Evolutionary conservation across 2,329 filamentous ascomycete species (phyloP).

Genomic region (Cercospora beticola): DNA sequence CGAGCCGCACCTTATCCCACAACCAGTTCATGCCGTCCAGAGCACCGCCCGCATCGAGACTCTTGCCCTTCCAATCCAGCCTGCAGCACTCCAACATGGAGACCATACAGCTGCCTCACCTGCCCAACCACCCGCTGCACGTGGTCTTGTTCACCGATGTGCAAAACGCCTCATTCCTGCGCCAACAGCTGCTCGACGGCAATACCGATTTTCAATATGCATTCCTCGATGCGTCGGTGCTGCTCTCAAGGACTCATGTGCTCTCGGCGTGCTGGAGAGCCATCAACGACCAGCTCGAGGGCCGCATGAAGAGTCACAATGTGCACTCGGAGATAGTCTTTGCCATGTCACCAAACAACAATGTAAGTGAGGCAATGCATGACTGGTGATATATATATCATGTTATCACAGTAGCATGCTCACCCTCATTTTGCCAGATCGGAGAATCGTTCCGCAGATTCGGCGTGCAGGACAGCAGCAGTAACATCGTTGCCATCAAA

Average conservation of each 20-base stretch:
- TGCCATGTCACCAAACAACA: constrained; percentile 76
- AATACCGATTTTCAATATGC: constrained; percentile 90
- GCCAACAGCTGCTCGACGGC: constrained; percentile 78
- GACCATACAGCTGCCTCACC: constrained; percentile 70
- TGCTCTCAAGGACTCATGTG: constrained; percentile 70
- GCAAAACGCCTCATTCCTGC: constrained; percentile 73
- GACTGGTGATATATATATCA: background rate
- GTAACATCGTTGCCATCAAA: constrained; percentile 76
- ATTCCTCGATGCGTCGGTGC: constrained; percentile 79
- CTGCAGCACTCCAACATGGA: constrained; percentile 52
- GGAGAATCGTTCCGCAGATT: constrained; percentile 87
- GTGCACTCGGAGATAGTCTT: constrained; percentile 87
- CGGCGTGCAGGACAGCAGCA: constrained; percentile 71
- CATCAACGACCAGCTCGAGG: constrained; percentile 63
- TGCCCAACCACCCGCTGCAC: constrained; percentile 69
- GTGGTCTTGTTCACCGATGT: constrained; percentile 74
- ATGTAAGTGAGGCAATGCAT: constrained; percentile 54
- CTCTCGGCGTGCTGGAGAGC: constrained; percentile 76
- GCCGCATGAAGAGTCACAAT: constrained; percentile 72
- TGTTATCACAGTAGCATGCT: background rate
- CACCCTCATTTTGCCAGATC: constrained; percentile 59
- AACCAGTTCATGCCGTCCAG: background rate
- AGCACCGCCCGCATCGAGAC: background rate
- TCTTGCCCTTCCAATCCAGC: background rate
- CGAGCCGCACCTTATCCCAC: background rate